These are phyloP conservation scores for Gossypium gossypioides DNA, from an alignment of 441 rosid genomes.

Conservation along the genomic window DNA sequence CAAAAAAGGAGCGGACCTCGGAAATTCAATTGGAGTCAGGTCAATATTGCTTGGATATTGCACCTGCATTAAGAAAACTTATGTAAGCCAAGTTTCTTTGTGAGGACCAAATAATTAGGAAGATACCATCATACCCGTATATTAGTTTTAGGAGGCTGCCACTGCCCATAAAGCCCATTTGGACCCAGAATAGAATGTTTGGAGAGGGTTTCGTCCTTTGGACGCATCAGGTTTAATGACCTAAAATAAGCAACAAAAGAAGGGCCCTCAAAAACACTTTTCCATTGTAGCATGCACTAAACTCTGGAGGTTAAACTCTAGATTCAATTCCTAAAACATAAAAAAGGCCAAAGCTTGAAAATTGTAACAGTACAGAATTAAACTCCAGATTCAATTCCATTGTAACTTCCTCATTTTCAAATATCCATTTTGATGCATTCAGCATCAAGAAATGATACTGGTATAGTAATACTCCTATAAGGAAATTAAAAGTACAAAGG, in stretches of 20 bases:
- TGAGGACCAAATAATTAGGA: constrained; percentile 12
- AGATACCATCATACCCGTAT: constrained; percentile 37
- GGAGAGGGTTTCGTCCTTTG: constrained; percentile 79
- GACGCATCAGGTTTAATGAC: constrained; percentile 48
- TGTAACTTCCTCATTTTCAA: not conserved
- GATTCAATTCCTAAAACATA: not conserved
- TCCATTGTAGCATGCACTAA: not conserved
- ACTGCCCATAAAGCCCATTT: constrained; percentile 64
- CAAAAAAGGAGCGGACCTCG: constrained; percentile 44
- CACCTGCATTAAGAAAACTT: constrained; percentile 22
- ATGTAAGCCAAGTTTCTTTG: constrained; percentile 20
- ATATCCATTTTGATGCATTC: not conserved
- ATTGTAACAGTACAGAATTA: not conserved
- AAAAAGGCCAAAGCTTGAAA: not conserved
- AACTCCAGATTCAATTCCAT: not conserved
- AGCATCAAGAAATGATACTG: not conserved
- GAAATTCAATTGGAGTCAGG: constrained; percentile 64
- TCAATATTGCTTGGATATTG: constrained; percentile 74
- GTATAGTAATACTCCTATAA: not conserved
- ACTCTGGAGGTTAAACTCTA: not conserved
- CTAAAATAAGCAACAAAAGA: constrained; percentile 31
- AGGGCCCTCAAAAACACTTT: constrained; percentile 14
- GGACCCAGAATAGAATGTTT: constrained; percentile 91
- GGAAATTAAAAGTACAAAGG: not conserved
- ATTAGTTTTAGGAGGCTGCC: constrained; percentile 68